These are phyloP conservation scores for Blakeslea trispora DNA, from an alignment of 371 early-diverging fungal genomes.

Conservation along the genomic window DNA sequence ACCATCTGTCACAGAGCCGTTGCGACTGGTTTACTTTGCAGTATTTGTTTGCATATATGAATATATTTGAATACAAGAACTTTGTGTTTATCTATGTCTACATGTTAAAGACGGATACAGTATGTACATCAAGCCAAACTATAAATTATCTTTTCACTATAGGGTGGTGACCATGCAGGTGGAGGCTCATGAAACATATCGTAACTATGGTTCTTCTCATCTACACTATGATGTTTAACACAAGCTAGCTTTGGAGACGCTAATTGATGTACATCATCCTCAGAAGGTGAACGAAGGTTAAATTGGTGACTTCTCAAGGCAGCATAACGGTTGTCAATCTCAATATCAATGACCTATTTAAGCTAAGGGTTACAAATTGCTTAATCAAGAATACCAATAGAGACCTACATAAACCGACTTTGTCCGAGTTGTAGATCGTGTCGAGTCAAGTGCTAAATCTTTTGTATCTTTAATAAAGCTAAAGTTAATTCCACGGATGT, in stretches of 20 bases:
- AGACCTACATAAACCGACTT: slow-evolving; percentile 20
- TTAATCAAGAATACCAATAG: not conserved
- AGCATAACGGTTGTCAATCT: slow-evolving; percentile 40
- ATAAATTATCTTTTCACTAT: slow-evolving; percentile 9
- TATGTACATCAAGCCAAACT: slow-evolving; percentile 7
- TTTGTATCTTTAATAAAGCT: slow-evolving; percentile 32
- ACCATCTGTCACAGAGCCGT: no score
- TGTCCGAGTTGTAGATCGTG: slow-evolving; percentile 9
- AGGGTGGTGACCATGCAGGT: slow-evolving; percentile 20
- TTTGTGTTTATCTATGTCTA: no score
- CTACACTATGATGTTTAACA: slow-evolving; percentile 8
- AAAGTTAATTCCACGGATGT: slow-evolving; percentile 50
- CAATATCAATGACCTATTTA: slow-evolving; percentile 38
- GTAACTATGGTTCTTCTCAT: slow-evolving; percentile 8
- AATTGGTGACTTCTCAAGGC: slow-evolving; percentile 33
- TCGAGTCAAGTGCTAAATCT: slow-evolving; percentile 15
- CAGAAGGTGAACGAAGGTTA: slow-evolving; percentile 17
- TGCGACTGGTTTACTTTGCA: no score
- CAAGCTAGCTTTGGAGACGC: slow-evolving; percentile 15
- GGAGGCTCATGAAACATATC: slow-evolving; percentile 20
- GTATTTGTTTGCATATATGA: no score
- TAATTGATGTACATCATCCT: slow-evolving; percentile 9
- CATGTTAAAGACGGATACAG: no score
- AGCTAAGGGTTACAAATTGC: slow-evolving; percentile 4
- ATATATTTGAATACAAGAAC: no score